phyloP scores from a whole-genome alignment of 2,329 filamentous ascomycete species.

The Ophiostoma himal-ulmi region DNA sequence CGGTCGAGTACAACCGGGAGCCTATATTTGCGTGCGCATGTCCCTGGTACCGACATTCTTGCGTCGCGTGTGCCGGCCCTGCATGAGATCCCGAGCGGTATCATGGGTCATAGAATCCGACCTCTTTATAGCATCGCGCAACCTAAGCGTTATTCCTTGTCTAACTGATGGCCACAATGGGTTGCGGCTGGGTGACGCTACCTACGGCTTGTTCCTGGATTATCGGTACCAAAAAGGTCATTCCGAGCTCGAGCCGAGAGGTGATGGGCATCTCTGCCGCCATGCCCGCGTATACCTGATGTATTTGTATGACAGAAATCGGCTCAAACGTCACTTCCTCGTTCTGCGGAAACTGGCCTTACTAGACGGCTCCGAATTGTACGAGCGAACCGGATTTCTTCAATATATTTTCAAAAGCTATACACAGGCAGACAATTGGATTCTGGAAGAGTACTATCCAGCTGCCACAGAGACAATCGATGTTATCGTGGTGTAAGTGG shows the following conservation, averaged over 20 bases:
- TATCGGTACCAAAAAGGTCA: neutral
- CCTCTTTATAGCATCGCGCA: neutral
- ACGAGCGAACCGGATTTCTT: neutral
- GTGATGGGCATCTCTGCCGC: neutral
- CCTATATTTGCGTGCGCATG: neutral
- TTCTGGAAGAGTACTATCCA: neutral
- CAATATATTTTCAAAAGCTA: neutral
- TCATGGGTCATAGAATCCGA: neutral
- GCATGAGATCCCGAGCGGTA: neutral
- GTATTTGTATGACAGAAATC: neutral
- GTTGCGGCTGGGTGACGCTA: neutral
- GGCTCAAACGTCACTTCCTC: neutral
- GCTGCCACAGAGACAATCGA: neutral
- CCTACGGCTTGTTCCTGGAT: neutral
- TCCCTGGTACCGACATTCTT: neutral
- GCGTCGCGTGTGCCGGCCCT: neutral
- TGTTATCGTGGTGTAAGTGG: neutral
- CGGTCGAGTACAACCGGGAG: neutral
- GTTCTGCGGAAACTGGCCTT: neutral
- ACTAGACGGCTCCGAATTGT: neutral
- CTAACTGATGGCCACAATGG: neutral
- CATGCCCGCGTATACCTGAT: neutral
- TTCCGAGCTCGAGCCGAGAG: neutral
- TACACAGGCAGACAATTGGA: neutral
- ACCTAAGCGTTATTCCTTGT: neutral